A percentile compares a stretch with the other conserved stretches of the same genome.
Evolutionary conservation across 768 basidiomycete species (phyloP).

Genomic region (Clavaria fumosa): DNA sequence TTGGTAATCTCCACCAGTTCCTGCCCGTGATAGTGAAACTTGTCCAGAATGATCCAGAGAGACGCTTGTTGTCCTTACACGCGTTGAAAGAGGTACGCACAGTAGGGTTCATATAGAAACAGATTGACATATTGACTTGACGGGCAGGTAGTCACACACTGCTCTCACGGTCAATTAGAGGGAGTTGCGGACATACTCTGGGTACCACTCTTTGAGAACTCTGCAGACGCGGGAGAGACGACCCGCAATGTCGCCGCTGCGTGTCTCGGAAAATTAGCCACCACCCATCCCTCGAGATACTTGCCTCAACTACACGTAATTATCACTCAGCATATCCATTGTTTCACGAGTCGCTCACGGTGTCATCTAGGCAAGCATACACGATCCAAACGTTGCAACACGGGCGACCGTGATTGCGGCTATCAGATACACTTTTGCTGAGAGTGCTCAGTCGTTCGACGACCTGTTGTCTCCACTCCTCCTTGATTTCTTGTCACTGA

Average conservation of each 20-base stretch:
- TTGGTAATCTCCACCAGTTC: conserved; percentile 81
- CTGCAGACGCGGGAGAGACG: conserved; percentile 79
- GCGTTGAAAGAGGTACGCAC: conserved; percentile 74
- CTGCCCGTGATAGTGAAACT: conserved; percentile 73
- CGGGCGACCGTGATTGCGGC: conserved; percentile 86
- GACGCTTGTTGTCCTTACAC: conserved; percentile 74
- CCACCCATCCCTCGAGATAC: conserved; percentile 80
- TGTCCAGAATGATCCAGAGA: conserved; percentile 58
- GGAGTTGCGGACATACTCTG: conserved; percentile 80
- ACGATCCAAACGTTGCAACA: conserved; percentile 50
- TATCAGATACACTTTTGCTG: conserved; percentile 87
- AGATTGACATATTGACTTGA: background rate
- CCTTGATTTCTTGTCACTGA: conserved; percentile 80
- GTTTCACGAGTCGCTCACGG: too few relatives aligned
- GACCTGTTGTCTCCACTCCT: conserved; percentile 79
- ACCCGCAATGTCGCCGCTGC: conserved; percentile 92
- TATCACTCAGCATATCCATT: too few relatives aligned
- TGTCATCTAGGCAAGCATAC: conserved; percentile 41
- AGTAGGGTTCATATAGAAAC: background rate
- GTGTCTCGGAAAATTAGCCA: conserved; percentile 89
- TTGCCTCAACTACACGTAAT: conserved; percentile 86
- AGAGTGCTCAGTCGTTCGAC: conserved; percentile 74
- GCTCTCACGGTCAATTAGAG: conserved; percentile 70
- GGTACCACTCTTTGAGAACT: conserved; percentile 85
- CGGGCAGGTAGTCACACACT: conserved; percentile 77